Percentiles rank a stretch among this genome's conserved stretches.
Conservation (phyloP, 202 grass and related monocot species). For the Bolboschoenoplectus hybrid region DNA sequence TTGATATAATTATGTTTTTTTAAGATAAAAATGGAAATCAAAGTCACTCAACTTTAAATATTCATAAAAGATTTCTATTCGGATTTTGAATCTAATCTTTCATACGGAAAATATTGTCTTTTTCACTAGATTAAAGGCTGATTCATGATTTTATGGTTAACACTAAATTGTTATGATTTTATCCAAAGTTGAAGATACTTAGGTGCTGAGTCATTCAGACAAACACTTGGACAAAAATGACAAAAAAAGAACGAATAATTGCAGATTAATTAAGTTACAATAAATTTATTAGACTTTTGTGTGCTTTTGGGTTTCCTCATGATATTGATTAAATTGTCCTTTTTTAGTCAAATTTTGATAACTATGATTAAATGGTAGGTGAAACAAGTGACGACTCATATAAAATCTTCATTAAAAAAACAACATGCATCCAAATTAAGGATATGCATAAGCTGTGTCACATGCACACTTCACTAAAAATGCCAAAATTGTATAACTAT, state of each 20-base stretch:
- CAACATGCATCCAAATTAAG: neutral
- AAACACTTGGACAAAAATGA: neutral
- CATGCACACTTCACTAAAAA: constrained; percentile 21
- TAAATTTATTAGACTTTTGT: neutral
- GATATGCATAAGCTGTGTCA: neutral
- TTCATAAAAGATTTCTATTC: too few species aligned
- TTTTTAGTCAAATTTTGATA: neutral
- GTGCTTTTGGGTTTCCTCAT: neutral
- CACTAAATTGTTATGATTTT: neutral
- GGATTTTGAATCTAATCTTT: too few species aligned
- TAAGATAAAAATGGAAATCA: too few species aligned
- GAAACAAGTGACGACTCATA: neutral
- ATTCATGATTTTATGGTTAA: too few species aligned
- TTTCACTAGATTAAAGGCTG: too few species aligned
- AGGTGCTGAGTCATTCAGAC: neutral
- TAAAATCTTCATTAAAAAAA: constrained; percentile 7
- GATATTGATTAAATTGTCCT: constrained; percentile 1
- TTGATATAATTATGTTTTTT: too few species aligned
- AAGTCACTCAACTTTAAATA: too few species aligned
- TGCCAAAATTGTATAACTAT: neutral
- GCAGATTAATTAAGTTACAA: neutral
- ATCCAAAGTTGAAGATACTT: neutral
- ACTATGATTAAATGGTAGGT: constrained; percentile 22
- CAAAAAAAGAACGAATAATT: neutral
- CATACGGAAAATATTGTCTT: too few species aligned